Evolutionary conservation across 176 grass and related monocot genomes (phyloP), one percentile per base, ranked within the genome.

Genomic region (Thalia dealbata): DNA sequence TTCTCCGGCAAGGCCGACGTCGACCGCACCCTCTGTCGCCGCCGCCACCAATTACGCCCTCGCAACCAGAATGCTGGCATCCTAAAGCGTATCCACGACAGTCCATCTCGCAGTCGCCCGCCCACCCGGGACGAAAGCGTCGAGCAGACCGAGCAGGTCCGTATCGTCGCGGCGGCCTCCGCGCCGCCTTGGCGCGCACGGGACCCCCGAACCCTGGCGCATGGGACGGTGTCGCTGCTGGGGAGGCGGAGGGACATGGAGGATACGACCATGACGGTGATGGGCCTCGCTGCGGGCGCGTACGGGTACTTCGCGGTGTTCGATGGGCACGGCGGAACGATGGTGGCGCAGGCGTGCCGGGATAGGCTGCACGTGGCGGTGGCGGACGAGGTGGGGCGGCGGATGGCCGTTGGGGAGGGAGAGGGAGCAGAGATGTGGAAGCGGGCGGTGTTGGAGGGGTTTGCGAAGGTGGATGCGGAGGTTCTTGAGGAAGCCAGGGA

Each of bases 381-480:
- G 7, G 14, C 26, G 50, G 48, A 52, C 1, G 48, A 72, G 48
- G 70, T 52, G 25, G 7, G 25, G 70, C 70, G 46, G 26, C 70
- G 44, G 70, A 32, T 4, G 27, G 70, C 26, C 3, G 23, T 11
- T 3, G 70, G 50, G 23, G 70, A 72, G 48, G 25, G 48, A 6
- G 70, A 72, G 2, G 83, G 79, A 16, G 54, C 48, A 10, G 71
- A 62, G 44, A 69, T 52, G 52, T 26, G 38, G 46, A 79, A 69
- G 43, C 73, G 42, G 50, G 42, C 78, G 67, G 7, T 63, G 74
- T 61, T 50, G 0, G 61, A 70, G 78, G 72, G 69, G 61, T 86
- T 81, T 35, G 24, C 52, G 10, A 81, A 48, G 72, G 69, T 81
- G 24, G 78, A 86, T 51, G 48, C 21, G 46, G 84, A 81, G 67